Evolutionary conservation across 768 basidiomycete genomes (phyloP).

Genomic region (Tricholoma bakamatsutake): DNA sequence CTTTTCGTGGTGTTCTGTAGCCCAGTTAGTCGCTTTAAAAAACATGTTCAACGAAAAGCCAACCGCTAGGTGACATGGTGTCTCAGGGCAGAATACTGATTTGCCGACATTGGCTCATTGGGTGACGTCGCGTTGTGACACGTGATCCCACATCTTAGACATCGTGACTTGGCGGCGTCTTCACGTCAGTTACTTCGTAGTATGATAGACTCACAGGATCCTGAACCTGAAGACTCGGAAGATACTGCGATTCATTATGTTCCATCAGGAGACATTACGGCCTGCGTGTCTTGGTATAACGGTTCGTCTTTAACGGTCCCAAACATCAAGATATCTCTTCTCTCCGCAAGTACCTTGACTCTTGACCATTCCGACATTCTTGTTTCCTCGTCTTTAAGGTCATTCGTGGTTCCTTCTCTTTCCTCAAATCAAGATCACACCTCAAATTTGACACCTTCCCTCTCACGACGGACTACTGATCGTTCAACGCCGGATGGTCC

Average conservation of each 20-base stretch:
- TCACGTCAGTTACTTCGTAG: neutral
- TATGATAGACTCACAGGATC: neutral
- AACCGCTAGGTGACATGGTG: slow-evolving; percentile 8
- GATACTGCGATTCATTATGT: slow-evolving; percentile 5
- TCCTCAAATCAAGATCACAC: neutral
- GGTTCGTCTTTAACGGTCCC: neutral
- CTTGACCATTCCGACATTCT: neutral
- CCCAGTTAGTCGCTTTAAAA: neutral
- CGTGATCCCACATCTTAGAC: slow-evolving; percentile 7
- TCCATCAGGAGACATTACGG: slow-evolving; percentile 6
- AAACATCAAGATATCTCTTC: neutral
- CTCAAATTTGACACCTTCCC: neutral
- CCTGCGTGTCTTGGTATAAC: slow-evolving; percentile 4
- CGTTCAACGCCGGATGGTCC: neutral
- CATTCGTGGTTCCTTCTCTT: neutral
- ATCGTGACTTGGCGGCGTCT: neutral
- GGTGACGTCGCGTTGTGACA: slow-evolving; percentile 7
- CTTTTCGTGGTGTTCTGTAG: slow-evolving; percentile 21
- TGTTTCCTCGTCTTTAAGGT: neutral
- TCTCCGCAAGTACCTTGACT: neutral
- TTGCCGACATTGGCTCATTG: neutral
- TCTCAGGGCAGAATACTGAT: neutral
- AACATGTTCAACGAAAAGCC: neutral
- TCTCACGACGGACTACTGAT: neutral
- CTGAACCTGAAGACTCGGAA: neutral